Percentiles rank a stretch among this genome's conserved stretches.
Conservation (phyloP, 495 filamentous ascomycete species). For the Lasiosphaeria miniovina region DNA sequence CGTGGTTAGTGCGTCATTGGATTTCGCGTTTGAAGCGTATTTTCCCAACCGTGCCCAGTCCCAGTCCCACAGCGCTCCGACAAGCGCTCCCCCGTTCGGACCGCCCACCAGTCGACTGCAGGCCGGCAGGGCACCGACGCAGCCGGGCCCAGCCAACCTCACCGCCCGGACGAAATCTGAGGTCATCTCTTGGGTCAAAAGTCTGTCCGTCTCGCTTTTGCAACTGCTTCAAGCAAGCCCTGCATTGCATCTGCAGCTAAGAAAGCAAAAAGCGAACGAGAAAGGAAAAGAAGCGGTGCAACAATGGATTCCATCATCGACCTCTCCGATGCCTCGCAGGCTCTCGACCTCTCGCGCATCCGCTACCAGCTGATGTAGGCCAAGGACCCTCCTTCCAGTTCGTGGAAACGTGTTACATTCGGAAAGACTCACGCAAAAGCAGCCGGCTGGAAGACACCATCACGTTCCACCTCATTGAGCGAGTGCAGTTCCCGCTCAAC, state of each 20-base stretch:
- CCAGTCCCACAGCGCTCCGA: too few relatives aligned
- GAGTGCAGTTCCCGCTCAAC: conserved; percentile 95
- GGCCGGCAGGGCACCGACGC: too few relatives aligned
- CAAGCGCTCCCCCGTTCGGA: too few relatives aligned
- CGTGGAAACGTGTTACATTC: not conserved
- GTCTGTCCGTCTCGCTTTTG: too few relatives aligned
- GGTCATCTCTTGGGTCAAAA: too few relatives aligned
- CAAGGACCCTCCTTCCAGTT: not conserved
- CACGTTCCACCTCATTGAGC: conserved; percentile 96
- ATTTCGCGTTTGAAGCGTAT: too few relatives aligned
- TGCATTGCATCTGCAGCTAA: not conserved
- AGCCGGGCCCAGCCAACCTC: too few relatives aligned
- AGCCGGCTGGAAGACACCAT: conserved; percentile 98
- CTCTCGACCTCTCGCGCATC: conserved; percentile 87
- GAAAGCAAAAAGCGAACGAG: not conserved
- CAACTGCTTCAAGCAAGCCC: not conserved
- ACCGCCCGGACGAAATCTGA: too few relatives aligned
- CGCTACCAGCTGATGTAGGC: conserved; percentile 91
- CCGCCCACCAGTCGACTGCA: too few relatives aligned
- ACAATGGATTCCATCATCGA: conserved; percentile 90
- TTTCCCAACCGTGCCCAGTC: too few relatives aligned
- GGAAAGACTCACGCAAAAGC: conserved; percentile 14
- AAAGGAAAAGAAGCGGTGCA: conserved; percentile 3
- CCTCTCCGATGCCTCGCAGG: conserved; percentile 75
- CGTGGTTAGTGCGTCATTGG: too few relatives aligned